Conservation (phyloP, 495 filamentous ascomycete genomes). For the Aspergillus saccharolyticus region DNA sequence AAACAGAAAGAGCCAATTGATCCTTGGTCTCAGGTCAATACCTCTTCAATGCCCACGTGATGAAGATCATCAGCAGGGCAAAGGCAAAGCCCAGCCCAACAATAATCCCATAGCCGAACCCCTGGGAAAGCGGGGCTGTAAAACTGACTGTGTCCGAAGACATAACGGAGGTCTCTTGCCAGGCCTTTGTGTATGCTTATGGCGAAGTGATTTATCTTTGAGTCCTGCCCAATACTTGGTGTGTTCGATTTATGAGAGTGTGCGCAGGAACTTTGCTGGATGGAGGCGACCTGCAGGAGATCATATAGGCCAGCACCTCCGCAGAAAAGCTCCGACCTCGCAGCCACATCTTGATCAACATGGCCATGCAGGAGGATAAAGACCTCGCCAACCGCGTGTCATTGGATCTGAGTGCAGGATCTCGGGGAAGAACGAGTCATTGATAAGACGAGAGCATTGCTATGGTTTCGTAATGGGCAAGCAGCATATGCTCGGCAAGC, state of each 20-base stretch:
- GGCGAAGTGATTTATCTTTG: neutral
- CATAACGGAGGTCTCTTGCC: slow-evolving; percentile 2
- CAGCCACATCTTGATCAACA: slow-evolving; percentile 19
- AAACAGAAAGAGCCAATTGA: neutral
- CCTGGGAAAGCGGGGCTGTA: slow-evolving; percentile 58
- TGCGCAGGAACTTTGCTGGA: neutral
- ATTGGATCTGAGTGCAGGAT: neutral
- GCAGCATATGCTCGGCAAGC: neutral
- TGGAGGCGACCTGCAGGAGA: neutral
- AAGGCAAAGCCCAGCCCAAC: slow-evolving; percentile 71
- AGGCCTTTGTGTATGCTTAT: neutral
- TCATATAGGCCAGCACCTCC: neutral
- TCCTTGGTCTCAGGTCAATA: slow-evolving; percentile 16
- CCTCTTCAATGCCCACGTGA: slow-evolving; percentile 73
- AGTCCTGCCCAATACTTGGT: neutral
- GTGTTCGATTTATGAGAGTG: neutral
- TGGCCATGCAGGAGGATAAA: neutral
- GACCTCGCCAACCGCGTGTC: neutral
- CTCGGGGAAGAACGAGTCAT: neutral
- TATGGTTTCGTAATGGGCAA: neutral
- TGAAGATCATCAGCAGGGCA: slow-evolving; percentile 74
- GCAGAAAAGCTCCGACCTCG: slow-evolving; percentile 26
- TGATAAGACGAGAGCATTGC: slow-evolving; percentile 1
- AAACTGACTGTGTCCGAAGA: slow-evolving; percentile 24
- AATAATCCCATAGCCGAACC: slow-evolving; percentile 80